Evolutionary conservation across 495 filamentous ascomycete species (phyloP).

Genomic region (Pseudomonodictys pantanalensis): DNA sequence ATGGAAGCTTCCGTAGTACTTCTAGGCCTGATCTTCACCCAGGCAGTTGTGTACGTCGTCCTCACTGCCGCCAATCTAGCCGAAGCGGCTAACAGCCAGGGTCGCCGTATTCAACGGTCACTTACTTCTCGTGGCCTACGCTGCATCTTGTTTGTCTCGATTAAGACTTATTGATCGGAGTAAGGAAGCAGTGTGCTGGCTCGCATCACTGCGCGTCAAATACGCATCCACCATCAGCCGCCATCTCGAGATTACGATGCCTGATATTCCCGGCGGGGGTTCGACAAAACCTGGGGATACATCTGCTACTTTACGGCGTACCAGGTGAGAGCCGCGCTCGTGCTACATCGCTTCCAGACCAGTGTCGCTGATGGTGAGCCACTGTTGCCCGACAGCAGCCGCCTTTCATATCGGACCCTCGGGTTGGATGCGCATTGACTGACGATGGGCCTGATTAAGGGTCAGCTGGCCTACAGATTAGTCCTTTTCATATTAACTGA

Average conservation of each 20-base stretch:
- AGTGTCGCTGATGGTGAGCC: too few relatives aligned
- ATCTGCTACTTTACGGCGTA: background rate
- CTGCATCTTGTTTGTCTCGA: too few relatives aligned
- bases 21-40: background rate
- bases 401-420: background rate
- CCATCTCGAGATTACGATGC: background rate
- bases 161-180: background rate
- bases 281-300: background rate
- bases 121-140: too few relatives aligned
- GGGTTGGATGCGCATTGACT: background rate
- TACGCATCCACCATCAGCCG: background rate
- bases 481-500: background rate
- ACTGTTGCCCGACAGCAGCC: too few relatives aligned
- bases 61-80: background rate
- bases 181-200: background rate
- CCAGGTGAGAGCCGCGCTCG: background rate
- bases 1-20: background rate
- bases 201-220: background rate
- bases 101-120: too few relatives aligned
- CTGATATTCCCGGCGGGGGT: background rate
- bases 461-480: conserved; percentile 9
- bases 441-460: background rate
- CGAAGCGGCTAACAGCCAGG: background rate
- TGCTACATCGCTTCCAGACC: background rate
- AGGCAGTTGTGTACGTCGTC: too few relatives aligned